Base-by-base conservation (phyloP, 2,329 filamentous ascomycete genomes). In the Pseudogymnoascus sp. region DNA sequence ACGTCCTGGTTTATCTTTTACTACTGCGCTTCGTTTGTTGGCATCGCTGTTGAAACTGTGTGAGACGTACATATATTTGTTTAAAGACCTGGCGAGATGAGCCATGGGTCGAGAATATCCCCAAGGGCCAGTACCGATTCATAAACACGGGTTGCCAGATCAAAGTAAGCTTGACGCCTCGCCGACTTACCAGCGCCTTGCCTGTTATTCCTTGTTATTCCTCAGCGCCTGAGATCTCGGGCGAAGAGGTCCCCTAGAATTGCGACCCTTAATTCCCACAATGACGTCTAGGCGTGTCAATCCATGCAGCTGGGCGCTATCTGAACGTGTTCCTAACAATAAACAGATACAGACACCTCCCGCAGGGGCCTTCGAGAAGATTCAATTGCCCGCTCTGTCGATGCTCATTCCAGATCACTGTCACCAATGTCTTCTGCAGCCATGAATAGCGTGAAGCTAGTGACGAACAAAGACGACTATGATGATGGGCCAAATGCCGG, bases 341-440 rank as follows among this genome's bases (percentile, higher is more conserved):
- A 10, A 19, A 19, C 50, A 56, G 50, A 33, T 33, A 56, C 50
- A 56, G 50, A 56, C n/a, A 56, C 50, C 50, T 56, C 50, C 50
- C 50, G 6, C 26, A 33, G 50, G 2, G 23, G 50, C 29, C 50
- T 33, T 33, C 26, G 29, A 56, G 50, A 56, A 56, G 50, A 56
- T 56, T 56, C 50, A 56, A 19, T 33, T 33, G 50, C 50, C 29
- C 50, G 50, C 50, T 19, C 50, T 56, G 50, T 65, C 56, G 63
- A 68, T 69, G 68, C 64, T 38, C 65, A 65, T 38, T 26, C 64
- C 60, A 66, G 68, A 62, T 67, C 69, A 2, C 67, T 72, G 53
- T 70, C 70, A 5, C 69, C 70, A 23, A 56, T 69, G 23, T 70
- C 70, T 37, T 60, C 63, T 17, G 69, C 65, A 66, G 65, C 67